Base-by-base conservation (phyloP, 164 flowering plant species). In the Brasenia schreberi region DNA sequence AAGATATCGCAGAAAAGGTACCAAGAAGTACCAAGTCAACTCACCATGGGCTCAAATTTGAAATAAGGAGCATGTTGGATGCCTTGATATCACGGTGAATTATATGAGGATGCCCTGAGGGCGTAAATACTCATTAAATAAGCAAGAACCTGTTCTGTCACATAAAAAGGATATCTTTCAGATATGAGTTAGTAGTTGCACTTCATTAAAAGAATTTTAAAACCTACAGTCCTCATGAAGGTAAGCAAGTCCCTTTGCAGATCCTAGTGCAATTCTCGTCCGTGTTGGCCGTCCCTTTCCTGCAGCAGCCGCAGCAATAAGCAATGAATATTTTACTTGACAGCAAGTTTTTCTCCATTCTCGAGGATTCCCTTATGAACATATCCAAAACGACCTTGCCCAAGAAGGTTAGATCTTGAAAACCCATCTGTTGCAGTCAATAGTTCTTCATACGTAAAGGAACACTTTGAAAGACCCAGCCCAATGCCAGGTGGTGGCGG, bases 351-450 rank as follows among this genome's bases (percentile, higher is more conserved):
- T 73, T 86, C 89, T 18, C 97, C 97, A 75, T 87, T 87, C 0
- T 88, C 91, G 65, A 93, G 89, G n/a, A 90, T 69, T 43, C 98
- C 98, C 69, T 69, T 83, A 73, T 93, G 95, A 65, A 93, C 98
- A 82, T 87, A 90, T 58, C 98, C 98, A 82, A 93, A 93, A 45
- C 98, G 97, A 74, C 97, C 98, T 81, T 87, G 95, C 18, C 98
- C 98, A 66, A 93, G 85, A 27, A 93, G 85, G 69, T 93, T 90
- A 19, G 92, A 88, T 65, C 86, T 75, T 5, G 98, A 89, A 77
- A 93, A 93, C 11, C 95, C 95, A 74, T 90, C 81, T 0, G 98
- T 93, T 27, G 98, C 98, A 84, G 81, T 79, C 1, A 88, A 83
- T 67, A 93, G 71, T 71, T 93, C 98, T 69, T 93, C 96, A 67